Base-by-base conservation (phyloP, 108 stramenopile genomes). In the Nannochloropsis salina region DNA sequence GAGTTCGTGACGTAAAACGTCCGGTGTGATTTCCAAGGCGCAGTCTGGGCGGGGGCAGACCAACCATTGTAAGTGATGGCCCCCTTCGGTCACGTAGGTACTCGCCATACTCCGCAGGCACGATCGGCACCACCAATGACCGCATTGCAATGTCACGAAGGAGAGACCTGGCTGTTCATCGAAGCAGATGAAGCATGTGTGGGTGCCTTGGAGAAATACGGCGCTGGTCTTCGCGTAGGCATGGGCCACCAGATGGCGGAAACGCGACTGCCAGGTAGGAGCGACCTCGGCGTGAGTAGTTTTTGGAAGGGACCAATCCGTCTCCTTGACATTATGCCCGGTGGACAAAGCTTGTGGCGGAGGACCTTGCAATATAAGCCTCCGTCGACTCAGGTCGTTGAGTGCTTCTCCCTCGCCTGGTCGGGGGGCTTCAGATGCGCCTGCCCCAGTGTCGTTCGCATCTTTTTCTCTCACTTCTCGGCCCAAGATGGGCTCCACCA, bases 111-210 rank as follows among this genome's bases (percentile, higher is more conserved):
- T 74, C n/a, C 6, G 15, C 61, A 74, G n/a, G 61, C 61, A 74
- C 61, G 61, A n/a, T 74, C 61, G 61, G n/a, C 61, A 74, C 61
- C 61, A 74, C 61, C 61, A 74, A 74, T 74, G 61, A 74, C 61
- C 61, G 61, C 61, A 74, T n/a, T 74, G 61, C 20, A 74, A n/a
- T 15, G 61, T 74, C 61, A 74, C 5, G 6, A 74, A 74, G 61
- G 61, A 74, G 61, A 6, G 61, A 15, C 61, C 61, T 74, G 61
- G 61, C 3, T 74, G 61, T 8, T 74, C 61, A 15, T 74, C 61
- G 61, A 74, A 74, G 61, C 61, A 74, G n/a, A 74, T 74, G 6
- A n/a, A 6, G 61, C 61, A 74, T n/a, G 61, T 74, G 8, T 74
- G 61, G 4, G 61, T 74, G 61, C 61, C 2, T 6, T n/a, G 61